Conservation (phyloP, 345 rosid genomes). For the Eucalyptus virginea region DNA sequence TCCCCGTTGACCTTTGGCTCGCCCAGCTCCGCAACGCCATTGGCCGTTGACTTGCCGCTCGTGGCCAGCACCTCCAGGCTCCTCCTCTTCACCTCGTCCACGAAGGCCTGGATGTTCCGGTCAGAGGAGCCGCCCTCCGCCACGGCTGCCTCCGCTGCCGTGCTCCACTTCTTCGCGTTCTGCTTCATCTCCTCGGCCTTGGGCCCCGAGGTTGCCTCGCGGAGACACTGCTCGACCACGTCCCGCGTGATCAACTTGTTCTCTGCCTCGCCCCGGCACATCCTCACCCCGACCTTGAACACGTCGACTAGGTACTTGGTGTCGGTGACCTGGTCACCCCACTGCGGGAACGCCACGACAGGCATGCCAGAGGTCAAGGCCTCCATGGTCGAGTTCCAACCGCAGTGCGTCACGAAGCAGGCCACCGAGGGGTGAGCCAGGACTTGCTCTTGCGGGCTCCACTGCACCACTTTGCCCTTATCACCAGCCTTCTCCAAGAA, state of each 20-base stretch:
- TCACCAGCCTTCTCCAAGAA: constrained; percentile 42
- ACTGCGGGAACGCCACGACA: constrained; percentile 57
- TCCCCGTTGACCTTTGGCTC: neutral
- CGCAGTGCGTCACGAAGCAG: constrained; percentile 80
- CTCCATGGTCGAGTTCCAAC: constrained; percentile 92
- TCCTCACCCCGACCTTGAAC: constrained; percentile 48
- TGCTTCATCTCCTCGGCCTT: constrained; percentile 39
- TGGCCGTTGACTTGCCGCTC: neutral
- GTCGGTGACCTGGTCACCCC: constrained; percentile 84
- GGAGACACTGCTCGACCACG: constrained; percentile 51
- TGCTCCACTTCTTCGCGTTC: constrained; percentile 15
- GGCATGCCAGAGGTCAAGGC: constrained; percentile 60
- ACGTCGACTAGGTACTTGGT: constrained; percentile 55
- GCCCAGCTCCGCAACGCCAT: neutral
- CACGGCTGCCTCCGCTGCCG: constrained; percentile 18
- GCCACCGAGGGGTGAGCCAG: constrained; percentile 52
- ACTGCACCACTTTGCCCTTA: constrained; percentile 45
- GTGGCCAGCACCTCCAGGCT: neutral
- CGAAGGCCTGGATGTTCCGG: constrained; percentile 25
- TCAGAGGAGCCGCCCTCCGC: constrained; percentile 26
- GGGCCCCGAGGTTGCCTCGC: constrained; percentile 42
- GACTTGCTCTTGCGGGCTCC: constrained; percentile 79
- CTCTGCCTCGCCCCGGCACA: constrained; percentile 55
- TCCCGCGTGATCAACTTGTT: constrained; percentile 42
- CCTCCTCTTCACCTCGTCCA: constrained; percentile 20